Percentiles rank a stretch among this genome's conserved stretches.
Evolutionary conservation across 1,139 yeast species (phyloP).

Genomic region (Kazachstania sp.): DNA sequence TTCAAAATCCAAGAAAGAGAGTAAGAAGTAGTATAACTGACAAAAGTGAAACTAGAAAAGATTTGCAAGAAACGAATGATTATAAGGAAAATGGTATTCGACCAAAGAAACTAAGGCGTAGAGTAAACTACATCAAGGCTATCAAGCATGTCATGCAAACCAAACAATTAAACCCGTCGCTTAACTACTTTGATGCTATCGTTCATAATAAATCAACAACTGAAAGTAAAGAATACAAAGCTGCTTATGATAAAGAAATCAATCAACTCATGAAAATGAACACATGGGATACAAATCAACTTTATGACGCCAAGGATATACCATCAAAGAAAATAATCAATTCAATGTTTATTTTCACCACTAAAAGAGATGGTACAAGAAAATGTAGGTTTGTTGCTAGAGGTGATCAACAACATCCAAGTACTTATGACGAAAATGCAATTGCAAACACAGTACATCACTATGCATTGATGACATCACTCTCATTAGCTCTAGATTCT

Average conservation of each 20-base stretch:
- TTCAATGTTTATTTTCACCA: conserved; percentile 9
- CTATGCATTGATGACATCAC: conserved; percentile 9
- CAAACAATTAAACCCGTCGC: neutral
- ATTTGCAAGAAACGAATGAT: neutral
- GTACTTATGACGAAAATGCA: conserved; percentile 7
- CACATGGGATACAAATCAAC: conserved; percentile 6
- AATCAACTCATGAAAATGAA: conserved; percentile 8
- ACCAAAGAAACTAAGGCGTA: neutral
- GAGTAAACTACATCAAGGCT: neutral
- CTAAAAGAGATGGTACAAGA: conserved; percentile 9
- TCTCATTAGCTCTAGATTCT: neutral
- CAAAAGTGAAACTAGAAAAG: neutral
- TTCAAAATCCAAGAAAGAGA: neutral
- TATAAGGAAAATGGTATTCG: neutral
- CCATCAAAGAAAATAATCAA: conserved; percentile 4
- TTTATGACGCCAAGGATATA: conserved; percentile 1
- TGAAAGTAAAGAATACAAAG: neutral
- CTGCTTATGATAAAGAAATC: conserved; percentile 7
- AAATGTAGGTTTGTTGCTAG: conserved; percentile 11
- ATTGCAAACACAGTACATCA: conserved; percentile 10
- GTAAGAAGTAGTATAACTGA: neutral
- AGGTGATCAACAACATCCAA: conserved; percentile 10
- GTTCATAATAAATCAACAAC: conserved; percentile 2
- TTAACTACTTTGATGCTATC: conserved; percentile 6
- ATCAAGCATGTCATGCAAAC: neutral